A percentile compares a stretch with the other conserved stretches of the same genome.
Evolutionary conservation across 176 grass and related monocot species (phyloP).

Genomic region (Phragmites australis): DNA sequence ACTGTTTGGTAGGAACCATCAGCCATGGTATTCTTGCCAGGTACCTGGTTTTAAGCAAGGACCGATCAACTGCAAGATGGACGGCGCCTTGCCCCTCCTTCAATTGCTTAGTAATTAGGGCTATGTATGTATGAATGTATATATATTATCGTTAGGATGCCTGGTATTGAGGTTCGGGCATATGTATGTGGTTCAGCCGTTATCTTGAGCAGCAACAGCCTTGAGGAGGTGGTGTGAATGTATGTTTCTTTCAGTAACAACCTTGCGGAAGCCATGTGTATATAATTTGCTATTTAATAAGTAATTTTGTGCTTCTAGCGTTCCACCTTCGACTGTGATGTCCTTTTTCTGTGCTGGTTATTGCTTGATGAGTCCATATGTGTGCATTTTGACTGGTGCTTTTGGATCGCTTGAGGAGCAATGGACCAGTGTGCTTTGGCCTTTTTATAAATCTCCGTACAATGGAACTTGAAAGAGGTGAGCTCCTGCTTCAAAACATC

Average conservation of each 20-base stretch:
- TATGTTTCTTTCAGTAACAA: conserved; percentile 16
- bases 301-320: background rate
- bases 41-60: conserved; percentile 12
- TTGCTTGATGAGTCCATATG: background rate
- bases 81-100: background rate
- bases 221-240: conserved; percentile 2
- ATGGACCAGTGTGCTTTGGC: background rate
- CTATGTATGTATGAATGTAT: conserved; percentile 44
- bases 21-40: background rate
- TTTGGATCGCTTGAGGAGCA: background rate
- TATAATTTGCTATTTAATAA: conserved; percentile 35
- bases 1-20: background rate
- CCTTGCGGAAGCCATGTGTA: conserved; percentile 35
- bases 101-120: conserved; percentile 41
- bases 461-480: background rate
- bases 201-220: conserved; percentile 10
- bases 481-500: background rate
- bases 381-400: background rate
- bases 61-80: background rate
- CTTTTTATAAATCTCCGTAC: background rate
- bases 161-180: background rate
- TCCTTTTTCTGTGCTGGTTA: background rate
- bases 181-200: conserved; percentile 32
- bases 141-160: conserved; percentile 34
- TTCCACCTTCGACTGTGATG: background rate